Conservation (phyloP, 768 basidiomycete genomes). For the Mycena vitilis region DNA sequence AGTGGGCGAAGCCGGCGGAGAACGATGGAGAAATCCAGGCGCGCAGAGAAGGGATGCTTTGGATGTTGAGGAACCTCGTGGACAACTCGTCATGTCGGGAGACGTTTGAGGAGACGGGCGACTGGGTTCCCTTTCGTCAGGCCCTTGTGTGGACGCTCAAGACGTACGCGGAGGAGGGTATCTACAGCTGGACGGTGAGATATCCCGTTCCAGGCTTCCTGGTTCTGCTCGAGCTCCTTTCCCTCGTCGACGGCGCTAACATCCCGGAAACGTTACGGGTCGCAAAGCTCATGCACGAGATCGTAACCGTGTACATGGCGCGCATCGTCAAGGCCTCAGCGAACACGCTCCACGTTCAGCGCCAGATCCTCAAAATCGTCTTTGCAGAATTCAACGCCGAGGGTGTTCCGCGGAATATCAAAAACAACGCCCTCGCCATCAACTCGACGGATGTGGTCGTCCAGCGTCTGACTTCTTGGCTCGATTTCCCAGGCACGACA, state of each 20-base stretch:
- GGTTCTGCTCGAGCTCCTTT: conserved; percentile 33
- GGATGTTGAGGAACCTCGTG: conserved; percentile 32
- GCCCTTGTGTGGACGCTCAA: conserved; percentile 35
- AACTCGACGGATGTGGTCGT: conserved; percentile 26
- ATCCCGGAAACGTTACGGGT: conserved; percentile 31
- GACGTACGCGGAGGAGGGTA: conserved; percentile 33
- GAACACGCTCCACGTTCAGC: conserved; percentile 29
- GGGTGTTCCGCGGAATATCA: conserved; percentile 27
- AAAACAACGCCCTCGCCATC: conserved; percentile 27
- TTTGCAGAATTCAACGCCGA: conserved; percentile 36
- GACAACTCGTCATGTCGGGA: conserved; percentile 31
- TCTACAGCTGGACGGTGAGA: conserved; percentile 36
- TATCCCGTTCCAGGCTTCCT: conserved; percentile 35
- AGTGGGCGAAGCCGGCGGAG: conserved; percentile 32
- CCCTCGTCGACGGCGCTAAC: conserved; percentile 23
- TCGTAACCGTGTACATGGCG: conserved; percentile 32
- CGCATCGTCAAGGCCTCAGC: conserved; percentile 21
- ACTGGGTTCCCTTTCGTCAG: conserved; percentile 31
- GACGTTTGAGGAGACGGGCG: conserved; percentile 36
- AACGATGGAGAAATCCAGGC: conserved; percentile 24
- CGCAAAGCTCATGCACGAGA: conserved; percentile 34
- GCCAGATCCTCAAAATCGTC: conserved; percentile 31
- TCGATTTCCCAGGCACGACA: conserved; percentile 27
- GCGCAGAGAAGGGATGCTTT: conserved; percentile 29
- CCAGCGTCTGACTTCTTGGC: conserved; percentile 25